Evolutionary conservation across 371 early-diverging fungal genomes (phyloP).

Genomic region (Mortierella sp.): DNA sequence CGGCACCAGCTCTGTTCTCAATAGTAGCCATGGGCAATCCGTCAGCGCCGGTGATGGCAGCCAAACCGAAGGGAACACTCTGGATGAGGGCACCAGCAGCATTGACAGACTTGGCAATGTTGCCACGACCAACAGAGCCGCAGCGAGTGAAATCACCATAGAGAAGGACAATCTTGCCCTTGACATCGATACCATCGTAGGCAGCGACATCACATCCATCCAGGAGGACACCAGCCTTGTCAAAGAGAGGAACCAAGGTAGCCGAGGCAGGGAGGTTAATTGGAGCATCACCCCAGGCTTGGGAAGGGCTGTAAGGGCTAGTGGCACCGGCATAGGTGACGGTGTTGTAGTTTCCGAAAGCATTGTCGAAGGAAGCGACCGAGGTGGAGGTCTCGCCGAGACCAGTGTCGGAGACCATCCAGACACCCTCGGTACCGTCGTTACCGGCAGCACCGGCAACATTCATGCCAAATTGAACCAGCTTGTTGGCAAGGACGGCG

Average conservation of each 20-base stretch:
- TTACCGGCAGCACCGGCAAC: constrained; percentile 77
- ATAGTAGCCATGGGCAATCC: constrained; percentile 46
- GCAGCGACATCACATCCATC: constrained; percentile 65
- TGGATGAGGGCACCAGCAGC: constrained; percentile 72
- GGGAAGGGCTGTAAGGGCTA: constrained; percentile 23
- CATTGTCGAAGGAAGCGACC: constrained; percentile 84
- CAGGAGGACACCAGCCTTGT: constrained; percentile 31
- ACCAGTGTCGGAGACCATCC: constrained; percentile 73
- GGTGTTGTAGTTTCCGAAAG: constrained; percentile 46
- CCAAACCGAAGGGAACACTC: constrained; percentile 62
- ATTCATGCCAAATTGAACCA: constrained; percentile 62
- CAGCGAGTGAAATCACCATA: constrained; percentile 70
- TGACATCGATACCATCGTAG: constrained; percentile 49
- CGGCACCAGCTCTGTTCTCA: constrained; percentile 49
- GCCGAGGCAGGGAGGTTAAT: constrained; percentile 30
- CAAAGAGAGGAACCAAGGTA: constrained; percentile 35
- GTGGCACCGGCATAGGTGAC: constrained; percentile 22
- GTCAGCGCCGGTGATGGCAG: constrained; percentile 26
- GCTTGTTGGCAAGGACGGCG: constrained; percentile 60
- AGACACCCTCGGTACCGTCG: constrained; percentile 76
- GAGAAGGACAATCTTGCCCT: constrained; percentile 69
- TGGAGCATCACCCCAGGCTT: constrained; percentile 7
- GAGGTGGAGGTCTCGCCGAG: constrained; percentile 73
- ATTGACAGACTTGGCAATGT: constrained; percentile 69
- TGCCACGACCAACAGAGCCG: constrained; percentile 61